Evolutionary conservation across 2,329 filamentous ascomycete species (phyloP).

Genomic region (Colletotrichum limetticola): DNA sequence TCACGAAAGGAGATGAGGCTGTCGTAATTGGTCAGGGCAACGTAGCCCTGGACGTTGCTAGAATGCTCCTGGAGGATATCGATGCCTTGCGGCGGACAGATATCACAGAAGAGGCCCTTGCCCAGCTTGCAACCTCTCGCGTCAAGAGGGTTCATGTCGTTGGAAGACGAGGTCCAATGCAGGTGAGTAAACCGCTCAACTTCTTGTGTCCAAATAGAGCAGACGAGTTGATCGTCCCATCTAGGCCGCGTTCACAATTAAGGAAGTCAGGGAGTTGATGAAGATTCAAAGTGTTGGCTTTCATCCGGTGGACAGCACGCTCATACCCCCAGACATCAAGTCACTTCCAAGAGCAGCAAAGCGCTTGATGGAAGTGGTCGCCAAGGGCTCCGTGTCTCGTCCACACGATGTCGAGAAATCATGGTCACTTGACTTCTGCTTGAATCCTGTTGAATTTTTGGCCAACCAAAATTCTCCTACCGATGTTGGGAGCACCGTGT

Average conservation of each 20-base stretch:
- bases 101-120: constrained; percentile 86
- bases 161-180: constrained; percentile 87
- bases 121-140: constrained; percentile 76
- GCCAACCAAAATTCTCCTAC: constrained; percentile 56
- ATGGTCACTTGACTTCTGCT: constrained; percentile 88
- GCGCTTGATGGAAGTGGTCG: constrained; percentile 82
- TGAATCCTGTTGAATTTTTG: constrained; percentile 79
- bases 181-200: constrained; percentile 62
- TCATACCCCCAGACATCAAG: constrained; percentile 75
- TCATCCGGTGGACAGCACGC: constrained; percentile 70
- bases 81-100: constrained; percentile 83
- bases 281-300: constrained; percentile 79
- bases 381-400: constrained; percentile 74
- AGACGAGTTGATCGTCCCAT: not conserved
- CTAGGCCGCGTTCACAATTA: constrained; percentile 92
- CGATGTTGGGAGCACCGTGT: constrained; percentile 72
- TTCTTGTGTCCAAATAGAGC: not conserved
- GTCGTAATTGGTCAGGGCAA: constrained; percentile 95
- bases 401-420: constrained; percentile 65
- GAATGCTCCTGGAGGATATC: constrained; percentile 83
- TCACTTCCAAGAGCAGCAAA: constrained; percentile 79
- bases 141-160: constrained; percentile 87
- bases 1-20: constrained; percentile 81
- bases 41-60: constrained; percentile 92
- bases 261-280: constrained; percentile 90